phyloP scores from a whole-genome alignment of 768 basidiomycete species.

The Dioszegia crocea region DNA sequence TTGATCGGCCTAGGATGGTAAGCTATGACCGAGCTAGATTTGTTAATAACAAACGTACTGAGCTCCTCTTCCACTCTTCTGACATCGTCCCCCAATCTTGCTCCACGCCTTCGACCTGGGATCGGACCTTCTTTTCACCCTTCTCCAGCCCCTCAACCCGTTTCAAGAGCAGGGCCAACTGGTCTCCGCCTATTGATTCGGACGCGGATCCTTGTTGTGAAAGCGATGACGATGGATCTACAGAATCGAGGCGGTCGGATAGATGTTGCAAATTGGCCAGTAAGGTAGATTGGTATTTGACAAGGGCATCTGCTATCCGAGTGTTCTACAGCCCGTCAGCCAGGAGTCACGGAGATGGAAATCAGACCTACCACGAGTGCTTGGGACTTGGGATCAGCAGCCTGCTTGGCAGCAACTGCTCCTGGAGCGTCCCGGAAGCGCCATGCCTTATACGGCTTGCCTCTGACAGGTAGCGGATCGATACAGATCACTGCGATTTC shows the following conservation, averaged over 20 bases:
- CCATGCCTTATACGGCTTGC: constrained; percentile 44
- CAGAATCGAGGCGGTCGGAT: constrained; percentile 3
- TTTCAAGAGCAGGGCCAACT: background rate
- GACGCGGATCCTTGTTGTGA: background rate
- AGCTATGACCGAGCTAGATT: background rate
- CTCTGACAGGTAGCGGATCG: constrained; percentile 38
- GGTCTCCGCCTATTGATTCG: background rate
- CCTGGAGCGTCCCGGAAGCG: constrained; percentile 44
- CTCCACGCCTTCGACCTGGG: constrained; percentile 1
- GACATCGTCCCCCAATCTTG: constrained; percentile 7
- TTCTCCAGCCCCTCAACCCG: constrained; percentile 7
- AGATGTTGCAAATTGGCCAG: constrained; percentile 36
- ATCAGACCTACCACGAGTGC: constrained; percentile 6
- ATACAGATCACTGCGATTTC: constrained; percentile 47
- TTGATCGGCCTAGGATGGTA: constrained; percentile 1
- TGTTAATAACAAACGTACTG: background rate
- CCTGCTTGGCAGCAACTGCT: constrained; percentile 32
- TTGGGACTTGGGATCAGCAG: constrained; percentile 12
- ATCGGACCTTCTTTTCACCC: constrained; percentile 5
- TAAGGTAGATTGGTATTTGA: constrained; percentile 47
- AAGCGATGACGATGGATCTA: background rate
- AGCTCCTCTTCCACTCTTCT: background rate
- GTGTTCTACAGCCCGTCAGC: constrained; percentile 26
- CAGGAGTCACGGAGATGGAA: background rate
- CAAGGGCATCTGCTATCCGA: constrained; percentile 43